A percentile compares a stretch with the other conserved stretches of the same genome.
These are phyloP conservation scores for Talaromyces borbonicus DNA, from an alignment of 495 filamentous ascomycete species.

Conservation along the genomic window DNA sequence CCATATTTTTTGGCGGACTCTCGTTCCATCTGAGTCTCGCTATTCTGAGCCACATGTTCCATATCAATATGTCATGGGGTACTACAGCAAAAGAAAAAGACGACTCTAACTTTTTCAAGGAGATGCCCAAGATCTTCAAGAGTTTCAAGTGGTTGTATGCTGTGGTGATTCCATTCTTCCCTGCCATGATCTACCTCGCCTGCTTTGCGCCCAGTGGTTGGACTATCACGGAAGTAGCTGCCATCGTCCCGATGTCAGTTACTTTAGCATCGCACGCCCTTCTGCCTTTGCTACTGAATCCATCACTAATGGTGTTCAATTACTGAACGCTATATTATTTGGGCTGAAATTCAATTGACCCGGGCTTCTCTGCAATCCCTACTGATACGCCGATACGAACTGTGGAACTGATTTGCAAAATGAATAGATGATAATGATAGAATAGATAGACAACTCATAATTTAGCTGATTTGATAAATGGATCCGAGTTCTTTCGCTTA, in stretches of 20 bases:
- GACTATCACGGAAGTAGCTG: conserved; percentile 69
- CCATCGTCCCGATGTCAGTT: conserved; percentile 69
- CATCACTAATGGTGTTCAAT: conserved; percentile 72
- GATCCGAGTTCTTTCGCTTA: not conserved
- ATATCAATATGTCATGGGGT: conserved; percentile 40
- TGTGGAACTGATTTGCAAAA: not conserved
- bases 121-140: conserved; percentile 65
- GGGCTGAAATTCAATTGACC: not conserved
- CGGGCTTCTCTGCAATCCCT: not conserved
- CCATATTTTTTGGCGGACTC: conserved; percentile 39
- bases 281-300: conserved; percentile 64
- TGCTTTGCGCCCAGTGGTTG: conserved; percentile 56
- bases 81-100: conserved; percentile 46
- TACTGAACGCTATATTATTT: conserved; percentile 47
- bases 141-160: conserved; percentile 69
- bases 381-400: not conserved
- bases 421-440: not conserved
- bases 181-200: conserved; percentile 55
- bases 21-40: conserved; percentile 35
- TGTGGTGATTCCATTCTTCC: conserved; percentile 51
- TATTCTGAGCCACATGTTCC: conserved; percentile 38
- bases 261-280: conserved; percentile 59
- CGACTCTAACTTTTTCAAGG: conserved; percentile 71
- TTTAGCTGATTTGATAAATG: not conserved
- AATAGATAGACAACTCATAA: not conserved